phyloP scores from a whole-genome alignment of 192 early-diverging fungal genomes.

The Coemansia sp. region DNA sequence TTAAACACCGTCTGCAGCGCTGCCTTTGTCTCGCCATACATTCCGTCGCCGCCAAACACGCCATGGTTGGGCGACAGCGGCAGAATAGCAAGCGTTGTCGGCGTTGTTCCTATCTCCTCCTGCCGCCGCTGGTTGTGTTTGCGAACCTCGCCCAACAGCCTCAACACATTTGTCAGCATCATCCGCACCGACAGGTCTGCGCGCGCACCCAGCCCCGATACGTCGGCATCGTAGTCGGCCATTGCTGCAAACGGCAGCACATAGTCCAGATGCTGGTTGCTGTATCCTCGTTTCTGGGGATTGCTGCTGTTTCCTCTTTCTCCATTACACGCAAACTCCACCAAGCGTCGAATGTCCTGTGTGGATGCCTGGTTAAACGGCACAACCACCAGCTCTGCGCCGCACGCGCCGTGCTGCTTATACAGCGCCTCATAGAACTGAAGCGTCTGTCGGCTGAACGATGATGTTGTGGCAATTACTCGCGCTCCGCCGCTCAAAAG shows the following conservation, averaged over 20 bases:
- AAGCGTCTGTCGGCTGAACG: constrained; percentile 63
- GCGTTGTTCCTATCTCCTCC: constrained; percentile 72
- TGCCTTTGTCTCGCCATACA: constrained; percentile 93
- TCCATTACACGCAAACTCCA: constrained; percentile 78
- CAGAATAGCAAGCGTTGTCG: constrained; percentile 83
- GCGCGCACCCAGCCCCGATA: constrained; percentile 75
- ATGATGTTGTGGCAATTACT: constrained; percentile 84
- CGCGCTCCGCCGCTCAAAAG: constrained; percentile 67
- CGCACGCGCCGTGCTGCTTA: constrained; percentile 80
- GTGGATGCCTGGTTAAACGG: constrained; percentile 91
- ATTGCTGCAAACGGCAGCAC: constrained; percentile 94
- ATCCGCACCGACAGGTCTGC: constrained; percentile 86
- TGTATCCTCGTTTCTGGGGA: no score
- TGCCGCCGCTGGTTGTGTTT: constrained; percentile 47
- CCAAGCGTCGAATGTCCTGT: constrained; percentile 70
- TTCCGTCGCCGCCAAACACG: constrained; percentile 88
- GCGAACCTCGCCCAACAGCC: constrained; percentile 85
- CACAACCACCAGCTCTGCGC: constrained; percentile 82
- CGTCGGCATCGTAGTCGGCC: constrained; percentile 78
- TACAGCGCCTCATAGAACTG: constrained; percentile 86
- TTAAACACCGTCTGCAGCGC: constrained; percentile 90
- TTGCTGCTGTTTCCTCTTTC: constrained; percentile 54
- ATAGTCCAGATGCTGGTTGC: constrained; percentile 76
- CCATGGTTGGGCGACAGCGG: constrained; percentile 97
- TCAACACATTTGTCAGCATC: constrained; percentile 92